A percentile compares a stretch with the other conserved stretches of the same genome.
These are phyloP conservation scores for Candida golubevii DNA, from an alignment of 805 yeast genomes.

Conservation along the genomic window DNA sequence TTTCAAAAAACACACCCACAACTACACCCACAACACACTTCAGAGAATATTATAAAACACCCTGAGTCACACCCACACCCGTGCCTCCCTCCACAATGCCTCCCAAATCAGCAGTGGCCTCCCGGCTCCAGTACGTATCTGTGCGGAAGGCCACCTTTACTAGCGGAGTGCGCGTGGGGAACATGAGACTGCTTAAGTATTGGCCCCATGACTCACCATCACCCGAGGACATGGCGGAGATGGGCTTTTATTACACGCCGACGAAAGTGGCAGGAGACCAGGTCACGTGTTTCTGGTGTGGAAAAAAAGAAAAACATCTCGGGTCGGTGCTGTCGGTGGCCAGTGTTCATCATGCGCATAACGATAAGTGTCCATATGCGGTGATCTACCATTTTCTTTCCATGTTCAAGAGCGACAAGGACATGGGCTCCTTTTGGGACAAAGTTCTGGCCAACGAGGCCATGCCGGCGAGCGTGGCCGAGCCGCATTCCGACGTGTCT, in stretches of 20 bases:
- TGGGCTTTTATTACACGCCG: slow-evolving; percentile 62
- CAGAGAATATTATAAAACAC: no score
- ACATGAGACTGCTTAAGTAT: slow-evolving; percentile 18
- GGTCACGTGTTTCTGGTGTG: slow-evolving; percentile 57
- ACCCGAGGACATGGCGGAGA: slow-evolving; percentile 42
- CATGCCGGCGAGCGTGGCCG: slow-evolving; percentile 6
- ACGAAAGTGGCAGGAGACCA: slow-evolving; percentile 42
- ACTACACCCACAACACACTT: no score
- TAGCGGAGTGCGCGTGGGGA: slow-evolving; percentile 18
- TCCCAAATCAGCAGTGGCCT: slow-evolving; percentile 7
- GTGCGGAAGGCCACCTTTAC: slow-evolving; percentile 22
- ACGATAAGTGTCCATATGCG: slow-evolving; percentile 18
- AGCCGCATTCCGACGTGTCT: slow-evolving; percentile 13
- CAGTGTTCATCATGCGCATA: slow-evolving; percentile 17
- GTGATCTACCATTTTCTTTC: slow-evolving; percentile 8
- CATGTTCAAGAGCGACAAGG: slow-evolving; percentile 1
- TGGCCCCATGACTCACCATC: slow-evolving; percentile 22
- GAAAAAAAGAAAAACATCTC: slow-evolving; percentile 27
- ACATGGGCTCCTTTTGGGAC: slow-evolving; percentile 13
- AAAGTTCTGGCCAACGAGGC: slow-evolving; percentile 3
- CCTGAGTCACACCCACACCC: no score
- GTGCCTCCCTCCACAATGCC: neutral
- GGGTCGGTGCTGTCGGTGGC: slow-evolving; percentile 16
- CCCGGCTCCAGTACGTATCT: slow-evolving; percentile 20
- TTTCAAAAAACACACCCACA: no score